Conservation (phyloP, 345 rosid species). For the Syzygium aromaticum region DNA sequence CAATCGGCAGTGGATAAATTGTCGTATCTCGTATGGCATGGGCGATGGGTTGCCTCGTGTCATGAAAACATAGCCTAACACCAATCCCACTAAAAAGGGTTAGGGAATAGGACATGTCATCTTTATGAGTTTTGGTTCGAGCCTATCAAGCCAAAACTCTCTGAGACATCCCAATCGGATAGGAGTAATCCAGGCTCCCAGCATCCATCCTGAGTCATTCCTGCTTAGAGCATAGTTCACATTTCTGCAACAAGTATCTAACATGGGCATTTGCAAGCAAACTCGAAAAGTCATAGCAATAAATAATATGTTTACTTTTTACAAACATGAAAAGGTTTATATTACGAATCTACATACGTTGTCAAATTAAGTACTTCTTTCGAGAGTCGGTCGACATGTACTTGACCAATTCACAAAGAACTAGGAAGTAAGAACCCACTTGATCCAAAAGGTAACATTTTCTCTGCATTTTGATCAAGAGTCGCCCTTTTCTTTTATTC, state of each 20-base stretch:
- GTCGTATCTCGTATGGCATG: background rate
- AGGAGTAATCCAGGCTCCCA: rapidly evolving
- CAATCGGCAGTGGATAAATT: background rate
- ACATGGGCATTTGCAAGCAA: too few species aligned
- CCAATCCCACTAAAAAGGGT: background rate
- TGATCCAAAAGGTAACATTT: background rate
- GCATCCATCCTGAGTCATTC: background rate
- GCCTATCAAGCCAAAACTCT: background rate
- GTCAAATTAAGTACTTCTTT: background rate
- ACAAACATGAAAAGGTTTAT: too few species aligned
- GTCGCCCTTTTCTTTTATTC: background rate
- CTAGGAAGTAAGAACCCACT: background rate
- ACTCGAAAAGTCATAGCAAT: too few species aligned
- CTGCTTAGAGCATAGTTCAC: background rate
- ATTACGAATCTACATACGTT: too few species aligned
- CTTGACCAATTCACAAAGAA: background rate
- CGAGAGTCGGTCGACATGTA: background rate
- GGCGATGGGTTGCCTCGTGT: background rate
- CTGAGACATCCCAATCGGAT: background rate
- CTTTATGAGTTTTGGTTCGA: background rate
- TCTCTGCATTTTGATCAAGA: background rate
- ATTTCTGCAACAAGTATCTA: background rate
- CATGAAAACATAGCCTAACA: rapidly evolving
- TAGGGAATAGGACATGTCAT: background rate
- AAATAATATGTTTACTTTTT: too few species aligned